phyloP scores from a whole-genome alignment of 257 asterid species.

The Ajuga chamaepitys region DNA sequence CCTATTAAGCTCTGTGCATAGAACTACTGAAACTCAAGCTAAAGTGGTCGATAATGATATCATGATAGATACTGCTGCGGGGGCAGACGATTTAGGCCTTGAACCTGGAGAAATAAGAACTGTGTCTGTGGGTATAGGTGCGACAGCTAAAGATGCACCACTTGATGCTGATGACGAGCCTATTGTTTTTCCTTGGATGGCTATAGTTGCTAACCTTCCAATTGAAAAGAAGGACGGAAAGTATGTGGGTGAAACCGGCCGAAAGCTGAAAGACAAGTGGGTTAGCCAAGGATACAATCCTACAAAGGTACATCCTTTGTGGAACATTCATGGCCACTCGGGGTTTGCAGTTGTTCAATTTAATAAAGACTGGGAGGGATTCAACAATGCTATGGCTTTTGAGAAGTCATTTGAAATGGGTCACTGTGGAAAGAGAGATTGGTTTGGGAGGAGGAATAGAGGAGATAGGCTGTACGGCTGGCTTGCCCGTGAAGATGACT shows the following conservation, averaged over 20 bases:
- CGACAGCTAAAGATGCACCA: neutral
- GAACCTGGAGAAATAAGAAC: constrained; percentile 25
- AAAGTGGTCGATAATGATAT: neutral
- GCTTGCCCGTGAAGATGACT: constrained; percentile 84
- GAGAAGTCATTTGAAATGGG: constrained; percentile 70
- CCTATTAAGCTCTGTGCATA: neutral
- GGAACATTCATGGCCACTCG: constrained; percentile 58
- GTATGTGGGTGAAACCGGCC: constrained; percentile 61
- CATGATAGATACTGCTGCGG: constrained; percentile 1
- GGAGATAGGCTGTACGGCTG: constrained; percentile 63
- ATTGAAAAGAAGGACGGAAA: constrained; percentile 42
- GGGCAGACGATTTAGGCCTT: neutral
- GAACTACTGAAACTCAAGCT: constrained; percentile 11
- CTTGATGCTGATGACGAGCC: constrained; percentile 40
- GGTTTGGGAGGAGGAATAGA: constrained; percentile 29
- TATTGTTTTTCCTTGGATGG: constrained; percentile 91
- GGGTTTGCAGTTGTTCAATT: constrained; percentile 73
- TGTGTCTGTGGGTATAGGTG: constrained; percentile 1
- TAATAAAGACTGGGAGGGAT: constrained; percentile 73
- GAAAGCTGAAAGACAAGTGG: constrained; percentile 53
- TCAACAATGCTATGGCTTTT: constrained; percentile 58
- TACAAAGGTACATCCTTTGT: constrained; percentile 51
- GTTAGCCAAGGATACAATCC: constrained; percentile 62
- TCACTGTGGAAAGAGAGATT: constrained; percentile 62
- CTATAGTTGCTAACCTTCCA: constrained; percentile 63